Conservation (phyloP, 176 grass and related monocot species). For the Avena atlantica region DNA sequence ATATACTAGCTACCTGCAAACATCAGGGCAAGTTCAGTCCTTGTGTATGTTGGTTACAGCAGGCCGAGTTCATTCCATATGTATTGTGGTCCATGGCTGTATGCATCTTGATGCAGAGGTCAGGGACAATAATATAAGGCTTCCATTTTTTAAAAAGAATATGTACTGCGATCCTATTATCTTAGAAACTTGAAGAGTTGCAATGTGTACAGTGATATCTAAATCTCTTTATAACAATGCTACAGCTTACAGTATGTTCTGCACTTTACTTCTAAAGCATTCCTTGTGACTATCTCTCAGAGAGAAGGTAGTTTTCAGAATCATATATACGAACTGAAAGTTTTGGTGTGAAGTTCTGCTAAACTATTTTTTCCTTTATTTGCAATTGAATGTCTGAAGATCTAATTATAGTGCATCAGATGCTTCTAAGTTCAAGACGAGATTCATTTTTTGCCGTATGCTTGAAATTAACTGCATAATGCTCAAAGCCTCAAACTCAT, state of each 20-base stretch:
- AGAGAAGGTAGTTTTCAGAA: not conserved
- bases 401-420: not conserved
- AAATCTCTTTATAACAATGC: constrained; percentile 18
- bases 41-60: constrained; percentile 24
- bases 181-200: constrained; percentile 6
- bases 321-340: constrained; percentile 12
- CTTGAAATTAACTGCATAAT: constrained; percentile 8
- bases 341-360: constrained; percentile 22
- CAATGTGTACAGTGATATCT: not conserved
- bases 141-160: not conserved
- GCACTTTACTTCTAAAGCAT: not conserved
- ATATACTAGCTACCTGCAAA: not conserved
- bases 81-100: constrained; percentile 1
- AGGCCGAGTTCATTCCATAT: constrained; percentile 1
- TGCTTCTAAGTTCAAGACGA: not conserved
- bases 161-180: not conserved
- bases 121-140: not conserved
- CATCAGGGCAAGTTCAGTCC: not conserved
- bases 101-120: not conserved
- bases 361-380: not conserved
- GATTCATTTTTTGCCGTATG: not conserved
- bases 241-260: constrained; percentile 30
- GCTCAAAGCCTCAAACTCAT: not conserved
- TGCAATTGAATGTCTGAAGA: not conserved
- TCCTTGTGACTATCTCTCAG: constrained; percentile 1